These are phyloP conservation scores for Tardiomyces depauwii DNA, from an alignment of 1,139 yeast genomes.

Conservation along the genomic window DNA sequence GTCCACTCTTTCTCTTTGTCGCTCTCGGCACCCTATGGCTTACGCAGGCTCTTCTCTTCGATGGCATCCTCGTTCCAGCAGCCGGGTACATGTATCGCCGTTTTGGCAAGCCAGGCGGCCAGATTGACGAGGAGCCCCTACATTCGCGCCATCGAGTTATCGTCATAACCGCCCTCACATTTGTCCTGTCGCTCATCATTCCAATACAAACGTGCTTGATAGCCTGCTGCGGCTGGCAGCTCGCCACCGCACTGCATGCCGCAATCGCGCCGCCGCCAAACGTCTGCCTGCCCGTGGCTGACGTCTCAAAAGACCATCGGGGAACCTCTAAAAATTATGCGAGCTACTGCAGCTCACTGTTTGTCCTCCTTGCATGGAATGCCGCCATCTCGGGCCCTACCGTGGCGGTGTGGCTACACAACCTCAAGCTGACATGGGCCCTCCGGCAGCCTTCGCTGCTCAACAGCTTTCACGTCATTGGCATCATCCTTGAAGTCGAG, in stretches of 20 bases:
- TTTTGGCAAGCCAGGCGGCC: neutral
- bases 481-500: constrained; percentile 5
- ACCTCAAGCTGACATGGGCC: constrained; percentile 16
- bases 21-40: neutral
- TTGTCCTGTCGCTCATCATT: constrained; percentile 6
- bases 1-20: neutral
- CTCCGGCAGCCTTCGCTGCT: constrained; percentile 18
- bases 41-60: neutral
- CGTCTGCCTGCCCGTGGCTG: neutral
- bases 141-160: neutral
- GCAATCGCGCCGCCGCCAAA: neutral
- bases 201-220: constrained; percentile 17
- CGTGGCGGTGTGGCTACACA: constrained; percentile 22
- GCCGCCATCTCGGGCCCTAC: constrained; percentile 20
- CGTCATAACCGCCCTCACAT: neutral
- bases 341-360: constrained; percentile 5
- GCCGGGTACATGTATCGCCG: neutral
- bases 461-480: constrained; percentile 17
- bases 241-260: neutral
- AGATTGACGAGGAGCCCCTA: neutral
- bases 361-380: constrained; percentile 17
- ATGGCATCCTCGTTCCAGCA: neutral
- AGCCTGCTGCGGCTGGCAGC: constrained; percentile 22
- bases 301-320: neutral
- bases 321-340: constrained; percentile 7